Percentiles rank a stretch among this genome's conserved stretches.
phyloP scores from a whole-genome alignment of 176 grass and related monocot species.

The Bolboschoenus planiculmis region DNA sequence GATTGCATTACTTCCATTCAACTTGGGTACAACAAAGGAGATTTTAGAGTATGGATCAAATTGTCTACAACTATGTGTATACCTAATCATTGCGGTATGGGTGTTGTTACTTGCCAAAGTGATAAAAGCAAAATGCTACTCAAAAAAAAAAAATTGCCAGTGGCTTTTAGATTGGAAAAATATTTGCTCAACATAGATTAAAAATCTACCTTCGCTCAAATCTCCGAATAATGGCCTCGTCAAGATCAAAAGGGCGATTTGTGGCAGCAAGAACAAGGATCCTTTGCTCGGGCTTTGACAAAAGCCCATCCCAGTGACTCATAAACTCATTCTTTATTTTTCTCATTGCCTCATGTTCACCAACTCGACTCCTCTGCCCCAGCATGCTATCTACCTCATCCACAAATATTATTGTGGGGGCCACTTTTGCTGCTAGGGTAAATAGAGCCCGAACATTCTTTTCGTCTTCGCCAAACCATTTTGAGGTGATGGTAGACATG shows the following conservation, averaged over 20 bases:
- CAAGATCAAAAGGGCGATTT: conserved; percentile 93
- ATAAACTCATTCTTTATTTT: conserved; percentile 99
- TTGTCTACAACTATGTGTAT: neutral
- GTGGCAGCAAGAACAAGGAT: conserved; percentile 95
- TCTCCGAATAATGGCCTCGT: conserved; percentile 94
- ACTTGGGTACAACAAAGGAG: neutral
- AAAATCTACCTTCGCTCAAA: conserved; percentile 73
- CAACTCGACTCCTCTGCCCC: conserved; percentile 53
- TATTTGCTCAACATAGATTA: neutral
- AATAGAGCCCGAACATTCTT: conserved; percentile 93
- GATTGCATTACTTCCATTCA: neutral
- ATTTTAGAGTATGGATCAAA: neutral
- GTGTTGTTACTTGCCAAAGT: neutral
- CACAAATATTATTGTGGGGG: conserved; percentile 89
- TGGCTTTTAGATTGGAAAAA: neutral
- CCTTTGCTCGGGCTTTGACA: conserved; percentile 61
- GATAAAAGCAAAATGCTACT: neutral
- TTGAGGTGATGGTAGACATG: conserved; percentile 91
- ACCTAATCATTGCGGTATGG: neutral
- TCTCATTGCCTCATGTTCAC: conserved; percentile 91
- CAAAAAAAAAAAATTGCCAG: neutral
- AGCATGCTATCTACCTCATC: conserved; percentile 98
- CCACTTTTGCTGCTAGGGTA: conserved; percentile 75
- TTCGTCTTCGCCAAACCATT: conserved; percentile 98
- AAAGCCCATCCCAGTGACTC: conserved; percentile 90